Base-by-base conservation (phyloP, 768 basidiomycete genomes). In the Sporobolomyces phaffii region DNA sequence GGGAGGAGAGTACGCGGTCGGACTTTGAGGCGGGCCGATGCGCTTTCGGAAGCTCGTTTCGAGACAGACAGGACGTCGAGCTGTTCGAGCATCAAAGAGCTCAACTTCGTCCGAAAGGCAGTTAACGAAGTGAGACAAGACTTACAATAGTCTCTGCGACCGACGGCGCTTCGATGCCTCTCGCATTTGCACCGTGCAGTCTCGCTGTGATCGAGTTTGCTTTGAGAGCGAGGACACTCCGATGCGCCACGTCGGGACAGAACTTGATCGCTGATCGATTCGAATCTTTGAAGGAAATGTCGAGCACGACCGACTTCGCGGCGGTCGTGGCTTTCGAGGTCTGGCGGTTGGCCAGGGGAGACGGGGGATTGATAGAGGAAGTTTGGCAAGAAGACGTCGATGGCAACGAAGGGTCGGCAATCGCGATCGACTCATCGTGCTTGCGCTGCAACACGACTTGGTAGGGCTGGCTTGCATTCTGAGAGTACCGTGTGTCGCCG, bases 201-300 rank as follows among this genome's bases (percentile, higher is more conserved):
- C 48, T 22, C 7, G 52, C 34, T 1, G 68, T 57, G 31, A 47
- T n/a, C 24, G 53, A 53, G 22, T 69, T 63, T 17, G 63, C 63
- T 53, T 64, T 61, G 26, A 64, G 36, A 0, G 36, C 58, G n/a
- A 64, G 26, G 0, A 64, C 45, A 18, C 60, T 53, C 2, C 63
- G 52, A 13, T 69, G 68, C 5, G 68, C 68, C 51, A 69, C 56
- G 38, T 69, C 68, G 38, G 31, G 61, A 34, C 45, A 50, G 44
- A 69, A 69, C 7, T 36, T 41, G 26, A 50, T 31, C 8, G 40
- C 7, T 4, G 41, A 18, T 17, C 28, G 26, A 20, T 18, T 33
- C 3, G 60, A 38, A 14, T 62, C 60, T 3, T 33, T 28, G 60
- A 62, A 62, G 7, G 38, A 14, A 4, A 52, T 17, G 28, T 33